These are phyloP conservation scores for Hirschfeldia incana DNA, from an alignment of 345 rosid species.

Conservation along the genomic window DNA sequence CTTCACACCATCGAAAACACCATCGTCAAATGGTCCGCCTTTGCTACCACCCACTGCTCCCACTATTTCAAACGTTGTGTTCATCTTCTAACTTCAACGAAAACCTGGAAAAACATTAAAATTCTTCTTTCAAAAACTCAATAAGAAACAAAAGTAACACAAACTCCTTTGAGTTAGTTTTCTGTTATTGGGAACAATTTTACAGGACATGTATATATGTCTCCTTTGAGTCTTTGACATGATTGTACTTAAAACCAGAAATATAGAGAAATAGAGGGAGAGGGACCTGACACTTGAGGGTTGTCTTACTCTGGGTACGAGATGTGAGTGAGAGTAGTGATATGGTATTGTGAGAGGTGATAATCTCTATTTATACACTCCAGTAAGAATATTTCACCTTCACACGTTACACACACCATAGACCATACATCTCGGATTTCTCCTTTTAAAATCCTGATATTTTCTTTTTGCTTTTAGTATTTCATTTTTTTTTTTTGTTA, in stretches of 20 bases:
- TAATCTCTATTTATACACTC: not conserved
- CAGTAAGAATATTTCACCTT: not conserved
- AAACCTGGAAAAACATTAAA: not conserved
- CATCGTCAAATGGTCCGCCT: conserved; percentile 27
- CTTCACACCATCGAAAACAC: conserved; percentile 31
- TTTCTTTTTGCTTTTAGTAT: too few species aligned
- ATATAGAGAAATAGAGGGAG: not conserved
- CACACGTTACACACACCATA: not conserved
- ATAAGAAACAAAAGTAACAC: not conserved
- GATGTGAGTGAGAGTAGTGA: not conserved
- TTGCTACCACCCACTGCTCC: conserved; percentile 26
- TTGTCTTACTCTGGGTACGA: not conserved
- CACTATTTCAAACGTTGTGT: conserved; percentile 17
- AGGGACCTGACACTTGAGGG: not conserved
- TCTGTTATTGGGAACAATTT: not conserved
- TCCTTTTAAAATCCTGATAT: not conserved
- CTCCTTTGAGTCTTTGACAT: not conserved
- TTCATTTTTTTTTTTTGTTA: too few species aligned
- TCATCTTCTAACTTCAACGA: not conserved
- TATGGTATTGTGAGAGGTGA: not conserved
- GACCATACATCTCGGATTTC: not conserved
- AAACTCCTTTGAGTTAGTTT: not conserved
- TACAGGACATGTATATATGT: not conserved
- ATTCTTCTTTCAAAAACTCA: not conserved
- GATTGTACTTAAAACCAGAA: not conserved